phyloP scores from a whole-genome alignment of 169 alveolate genomes.

The Plasmodium vinckei region DNA sequence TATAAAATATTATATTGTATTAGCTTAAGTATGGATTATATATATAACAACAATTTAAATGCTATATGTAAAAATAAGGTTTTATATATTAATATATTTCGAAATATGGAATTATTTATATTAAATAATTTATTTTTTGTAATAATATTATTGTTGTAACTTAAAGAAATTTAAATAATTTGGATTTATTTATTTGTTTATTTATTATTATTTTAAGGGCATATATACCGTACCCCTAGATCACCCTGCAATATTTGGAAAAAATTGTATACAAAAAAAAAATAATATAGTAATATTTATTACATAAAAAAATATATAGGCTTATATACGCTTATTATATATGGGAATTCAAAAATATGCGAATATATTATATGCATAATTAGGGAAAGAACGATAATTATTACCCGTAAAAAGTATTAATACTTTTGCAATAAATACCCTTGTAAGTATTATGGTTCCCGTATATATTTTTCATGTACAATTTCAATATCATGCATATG shows the following conservation, averaged over 20 bases:
- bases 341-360: no score
- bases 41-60: no score
- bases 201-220: neutral
- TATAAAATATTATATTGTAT: no score
- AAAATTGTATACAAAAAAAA: neutral
- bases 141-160: neutral
- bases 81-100: neutral
- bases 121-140: neutral
- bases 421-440: no score
- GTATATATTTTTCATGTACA: no score
- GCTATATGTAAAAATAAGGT: neutral
- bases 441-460: no score
- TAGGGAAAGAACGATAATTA: no score
- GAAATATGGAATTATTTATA: neutral
- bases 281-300: neutral
- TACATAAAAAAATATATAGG: neutral
- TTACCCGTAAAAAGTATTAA: no score
- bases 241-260: conserved; percentile 6
- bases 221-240: conserved; percentile 8
- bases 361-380: no score
- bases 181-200: neutral
- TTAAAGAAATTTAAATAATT: neutral
- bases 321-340: neutral
- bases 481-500: no score
- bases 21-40: no score